Percentiles rank a stretch among this genome's conserved stretches.
Conservation (phyloP, 352 stramenopile genomes). For the Globisporangium heterothallicum region DNA sequence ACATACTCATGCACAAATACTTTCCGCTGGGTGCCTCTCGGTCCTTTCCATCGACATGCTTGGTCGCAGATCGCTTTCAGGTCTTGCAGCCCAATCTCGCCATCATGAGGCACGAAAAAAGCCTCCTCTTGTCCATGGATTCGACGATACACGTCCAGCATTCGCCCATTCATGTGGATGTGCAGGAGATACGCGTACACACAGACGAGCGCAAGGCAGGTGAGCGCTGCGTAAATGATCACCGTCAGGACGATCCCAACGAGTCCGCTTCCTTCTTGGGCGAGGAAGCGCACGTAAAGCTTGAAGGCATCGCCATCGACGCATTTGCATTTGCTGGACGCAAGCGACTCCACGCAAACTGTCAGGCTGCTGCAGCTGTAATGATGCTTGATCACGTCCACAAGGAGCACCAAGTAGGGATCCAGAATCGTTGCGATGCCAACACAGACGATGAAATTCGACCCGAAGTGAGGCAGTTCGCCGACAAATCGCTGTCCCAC, state of each 20-base stretch:
- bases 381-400: slow-evolving; percentile 75
- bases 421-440: slow-evolving; percentile 76
- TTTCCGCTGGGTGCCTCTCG: slow-evolving; percentile 51
- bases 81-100: slow-evolving; percentile 75
- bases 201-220: slow-evolving; percentile 39
- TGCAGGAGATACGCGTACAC: slow-evolving; percentile 82
- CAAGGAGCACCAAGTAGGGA: slow-evolving; percentile 69
- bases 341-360: slow-evolving; percentile 31
- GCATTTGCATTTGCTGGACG: slow-evolving; percentile 43
- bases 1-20: slow-evolving; percentile 83
- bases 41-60: slow-evolving; percentile 58
- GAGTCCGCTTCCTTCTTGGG: slow-evolving; percentile 68
- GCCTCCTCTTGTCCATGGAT: slow-evolving; percentile 59
- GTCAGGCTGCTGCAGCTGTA: slow-evolving; percentile 59
- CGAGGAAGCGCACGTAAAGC: slow-evolving; percentile 75
- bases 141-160: slow-evolving; percentile 84
- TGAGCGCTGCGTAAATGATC: slow-evolving; percentile 69
- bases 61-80: slow-evolving; percentile 57
- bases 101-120: slow-evolving; percentile 88
- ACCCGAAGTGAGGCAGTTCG: slow-evolving; percentile 68
- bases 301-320: slow-evolving; percentile 88
- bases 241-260: slow-evolving; percentile 73
- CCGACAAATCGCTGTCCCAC: slow-evolving; percentile 41
- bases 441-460: slow-evolving; percentile 72
- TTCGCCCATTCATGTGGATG: slow-evolving; percentile 87